Conservation (phyloP, 345 rosid genomes). For the Noccaea bulbosa region DNA sequence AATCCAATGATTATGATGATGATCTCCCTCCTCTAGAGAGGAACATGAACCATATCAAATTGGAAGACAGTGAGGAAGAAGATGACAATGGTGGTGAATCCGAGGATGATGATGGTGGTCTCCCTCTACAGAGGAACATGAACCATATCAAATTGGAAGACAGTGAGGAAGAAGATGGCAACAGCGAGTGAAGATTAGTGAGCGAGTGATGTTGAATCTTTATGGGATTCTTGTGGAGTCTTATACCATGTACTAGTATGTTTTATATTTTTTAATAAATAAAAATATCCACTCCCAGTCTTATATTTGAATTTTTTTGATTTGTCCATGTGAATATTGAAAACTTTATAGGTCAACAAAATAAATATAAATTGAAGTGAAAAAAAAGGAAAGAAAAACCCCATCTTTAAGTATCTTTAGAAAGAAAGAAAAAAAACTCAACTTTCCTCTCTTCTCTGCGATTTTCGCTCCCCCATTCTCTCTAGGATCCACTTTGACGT, state of each 20-base stretch:
- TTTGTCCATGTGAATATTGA: background rate
- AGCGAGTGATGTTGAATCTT: slow-evolving; percentile 1
- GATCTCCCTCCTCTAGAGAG: slow-evolving; percentile 90
- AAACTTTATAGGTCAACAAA: slow-evolving; percentile 37
- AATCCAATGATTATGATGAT: slow-evolving; percentile 56
- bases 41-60: slow-evolving; percentile 72
- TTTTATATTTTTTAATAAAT: slow-evolving; percentile 4
- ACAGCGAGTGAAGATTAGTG: slow-evolving; percentile 43
- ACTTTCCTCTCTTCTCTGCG: slow-evolving; percentile 36
- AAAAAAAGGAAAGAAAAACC: slow-evolving; percentile 11
- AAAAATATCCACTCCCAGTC: slow-evolving; percentile 17
- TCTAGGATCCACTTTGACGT: slow-evolving; percentile 15
- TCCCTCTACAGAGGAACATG: slow-evolving; percentile 88
- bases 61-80: slow-evolving; percentile 63
- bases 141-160: slow-evolving; percentile 66
- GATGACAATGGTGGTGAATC: slow-evolving; percentile 31
- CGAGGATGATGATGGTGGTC: slow-evolving; percentile 65
- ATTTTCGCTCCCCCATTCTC: slow-evolving; percentile 8
- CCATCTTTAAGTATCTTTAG: background rate
- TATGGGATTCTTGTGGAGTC: slow-evolving; percentile 12
- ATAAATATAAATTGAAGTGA: slow-evolving; percentile 9
- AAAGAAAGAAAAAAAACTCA: slow-evolving; percentile 5
- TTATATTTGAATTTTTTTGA: background rate
- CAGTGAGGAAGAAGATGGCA: slow-evolving; percentile 58
- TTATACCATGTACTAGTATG: slow-evolving; percentile 18